Base-by-base conservation (phyloP, 306 rosid genomes). In the Lathyrus aphaca region DNA sequence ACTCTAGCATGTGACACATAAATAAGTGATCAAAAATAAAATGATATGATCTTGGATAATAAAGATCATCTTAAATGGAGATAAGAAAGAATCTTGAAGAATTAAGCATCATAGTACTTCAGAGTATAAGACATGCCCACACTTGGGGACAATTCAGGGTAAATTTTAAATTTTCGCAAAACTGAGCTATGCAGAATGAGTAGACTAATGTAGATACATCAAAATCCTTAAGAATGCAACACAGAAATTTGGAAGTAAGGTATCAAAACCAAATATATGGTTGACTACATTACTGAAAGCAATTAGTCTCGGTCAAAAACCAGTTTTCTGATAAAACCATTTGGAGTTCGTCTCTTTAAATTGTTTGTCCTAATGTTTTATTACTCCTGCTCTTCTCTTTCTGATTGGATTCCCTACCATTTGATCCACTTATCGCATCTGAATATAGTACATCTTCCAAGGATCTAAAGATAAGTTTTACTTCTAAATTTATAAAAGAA, bases 101-200 rank as follows among this genome's bases (percentile, higher is more conserved):
- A 39, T 39, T 43, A 50, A 39, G 56, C 39, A 37, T 29, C 62
- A 58, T n/a, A 48, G 16, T 18, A 50, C 12, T 50, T 50, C 56
- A 53, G 14, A 18, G 29, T 10, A 1, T 53, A 48, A 49, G 23
- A 32, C 29, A 56, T 55, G 51, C 30, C 59, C 29, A 32, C 21
- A 56, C 44, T 44, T 35, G 9, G 39, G 39, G 8, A 35, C 39
- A 35, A 6, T 35, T 35, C 10, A 5, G 38, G 48, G 48, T 7
- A 43, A 55, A 43, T 23, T 57, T 45, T 50, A 57, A 56, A 66
- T 74, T 35, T 57, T 46, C 38, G 44, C 43, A 43, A 74, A 43
- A n/a, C 9, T 3, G 7, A 55, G 58, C 21, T 23, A 57, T 7
- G 35, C 18, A 5, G 7, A 38, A 32, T 43, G 56, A 43, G 16